Conservation (phyloP, 108 stramenopile species). For the Conticribra guillardii region DNA sequence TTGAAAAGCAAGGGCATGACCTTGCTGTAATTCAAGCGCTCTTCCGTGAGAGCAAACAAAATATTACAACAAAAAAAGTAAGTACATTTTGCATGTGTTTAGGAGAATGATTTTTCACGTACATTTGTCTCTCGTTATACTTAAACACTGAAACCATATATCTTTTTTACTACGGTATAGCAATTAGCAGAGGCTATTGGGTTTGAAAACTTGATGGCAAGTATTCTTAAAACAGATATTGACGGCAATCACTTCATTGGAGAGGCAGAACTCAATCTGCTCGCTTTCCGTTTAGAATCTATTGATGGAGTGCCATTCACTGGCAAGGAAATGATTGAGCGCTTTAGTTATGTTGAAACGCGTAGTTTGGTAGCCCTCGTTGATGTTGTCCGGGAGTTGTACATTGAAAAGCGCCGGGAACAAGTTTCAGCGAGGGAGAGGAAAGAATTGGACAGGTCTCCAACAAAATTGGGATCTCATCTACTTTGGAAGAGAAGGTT, state of each 20-base stretch:
- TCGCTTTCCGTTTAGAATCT: slow-evolving; percentile 24
- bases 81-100: no score
- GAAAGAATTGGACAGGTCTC: background rate
- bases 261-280: slow-evolving; percentile 34
- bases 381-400: slow-evolving; percentile 22
- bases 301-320: slow-evolving; percentile 40
- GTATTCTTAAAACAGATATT: slow-evolving; percentile 11
- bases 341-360: slow-evolving; percentile 5
- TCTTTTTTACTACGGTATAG: background rate
- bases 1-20: slow-evolving; percentile 28
- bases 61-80: slow-evolving; percentile 22
- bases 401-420: slow-evolving; percentile 34
- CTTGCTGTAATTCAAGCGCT: slow-evolving; percentile 14
- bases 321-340: slow-evolving; percentile 18
- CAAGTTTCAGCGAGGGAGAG: slow-evolving; percentile 17
- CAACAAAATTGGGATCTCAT: slow-evolving; percentile 21
- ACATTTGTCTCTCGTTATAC: background rate
- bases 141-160: background rate
- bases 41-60: slow-evolving; percentile 19
- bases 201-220: slow-evolving; percentile 23
- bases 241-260: slow-evolving; percentile 34
- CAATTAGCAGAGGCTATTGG: slow-evolving; percentile 35
- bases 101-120: no score
- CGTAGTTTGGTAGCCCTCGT: slow-evolving; percentile 19
- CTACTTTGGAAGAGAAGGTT: slow-evolving; percentile 24